Conservation (phyloP, 306 rosid genomes). For the Astragalus glycyphyllos region DNA sequence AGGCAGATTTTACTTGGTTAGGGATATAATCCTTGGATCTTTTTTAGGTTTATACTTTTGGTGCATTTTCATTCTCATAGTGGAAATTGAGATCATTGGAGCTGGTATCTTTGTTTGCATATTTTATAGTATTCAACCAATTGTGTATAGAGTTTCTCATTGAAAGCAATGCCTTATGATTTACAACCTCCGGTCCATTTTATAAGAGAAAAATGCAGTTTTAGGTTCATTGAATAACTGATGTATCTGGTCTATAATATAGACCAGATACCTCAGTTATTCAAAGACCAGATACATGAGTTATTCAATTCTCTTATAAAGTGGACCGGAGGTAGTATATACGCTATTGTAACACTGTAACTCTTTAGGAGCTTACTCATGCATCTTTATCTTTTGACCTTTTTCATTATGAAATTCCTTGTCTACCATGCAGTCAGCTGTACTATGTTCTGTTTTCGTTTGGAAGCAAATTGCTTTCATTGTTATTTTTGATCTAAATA, state of each 20-base stretch:
- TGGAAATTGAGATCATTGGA: neutral
- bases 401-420: conserved; percentile 3
- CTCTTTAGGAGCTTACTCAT: conserved; percentile 6
- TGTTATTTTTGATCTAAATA: neutral
- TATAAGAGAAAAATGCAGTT: no score
- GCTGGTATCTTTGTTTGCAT: neutral
- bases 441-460: conserved; percentile 12
- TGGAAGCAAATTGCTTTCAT: neutral
- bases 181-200: neutral
- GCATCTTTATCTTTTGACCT: neutral
- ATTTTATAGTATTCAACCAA: neutral
- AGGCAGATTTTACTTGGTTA: conserved; percentile 8
- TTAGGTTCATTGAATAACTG: no score
- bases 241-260: no score
- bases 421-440: conserved; percentile 1
- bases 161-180: neutral
- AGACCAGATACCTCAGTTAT: no score
- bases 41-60: conserved; percentile 26
- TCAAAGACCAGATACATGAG: no score
- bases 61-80: conserved; percentile 7
- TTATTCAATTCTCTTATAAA: no score
- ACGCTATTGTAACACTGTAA: neutral
- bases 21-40: conserved; percentile 34
- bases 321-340: no score
- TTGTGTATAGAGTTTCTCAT: neutral